A percentile compares a stretch with the other conserved stretches of the same genome.
These are phyloP conservation scores for Botrytis tulipae DNA, from an alignment of 2,329 filamentous ascomycete species.

Conservation along the genomic window DNA sequence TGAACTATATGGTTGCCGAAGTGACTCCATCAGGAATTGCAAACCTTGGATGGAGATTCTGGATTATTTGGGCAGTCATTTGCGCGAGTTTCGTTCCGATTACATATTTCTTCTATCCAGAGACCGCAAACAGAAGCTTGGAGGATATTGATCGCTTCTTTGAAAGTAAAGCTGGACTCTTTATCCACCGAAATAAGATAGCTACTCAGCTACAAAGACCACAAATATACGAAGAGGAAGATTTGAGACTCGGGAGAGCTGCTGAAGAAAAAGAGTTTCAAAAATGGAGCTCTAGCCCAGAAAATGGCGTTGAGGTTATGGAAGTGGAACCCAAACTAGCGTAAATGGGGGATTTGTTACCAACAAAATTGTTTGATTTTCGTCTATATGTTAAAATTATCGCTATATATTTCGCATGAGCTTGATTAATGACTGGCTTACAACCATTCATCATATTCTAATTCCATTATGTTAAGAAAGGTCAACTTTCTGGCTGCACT, in stretches of 20 bases:
- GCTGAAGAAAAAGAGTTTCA: conserved; percentile 17
- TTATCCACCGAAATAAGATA: conserved; percentile 27
- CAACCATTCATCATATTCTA: neutral
- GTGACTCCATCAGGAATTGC: conserved; percentile 41
- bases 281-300: neutral
- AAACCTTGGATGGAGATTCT: conserved; percentile 41
- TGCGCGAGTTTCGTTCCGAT: conserved; percentile 42
- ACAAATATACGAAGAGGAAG: conserved; percentile 27
- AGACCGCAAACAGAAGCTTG: conserved; percentile 49
- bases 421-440: neutral
- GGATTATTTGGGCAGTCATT: conserved; percentile 41
- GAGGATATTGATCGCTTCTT: conserved; percentile 55
- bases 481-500: neutral
- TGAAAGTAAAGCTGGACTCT: conserved; percentile 25
- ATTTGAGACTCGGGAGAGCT: conserved; percentile 23
- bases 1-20: conserved; percentile 51
- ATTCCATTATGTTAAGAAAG: neutral
- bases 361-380: neutral
- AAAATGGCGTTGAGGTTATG: neutral
- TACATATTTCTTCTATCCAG: conserved; percentile 50
- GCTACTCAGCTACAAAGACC: conserved; percentile 29
- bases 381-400: neutral
- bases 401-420: neutral
- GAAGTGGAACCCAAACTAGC: neutral
- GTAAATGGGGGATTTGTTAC: neutral